Conservation (phyloP, 108 stramenopile species). For the Hondaea fermentalgiana region DNA sequence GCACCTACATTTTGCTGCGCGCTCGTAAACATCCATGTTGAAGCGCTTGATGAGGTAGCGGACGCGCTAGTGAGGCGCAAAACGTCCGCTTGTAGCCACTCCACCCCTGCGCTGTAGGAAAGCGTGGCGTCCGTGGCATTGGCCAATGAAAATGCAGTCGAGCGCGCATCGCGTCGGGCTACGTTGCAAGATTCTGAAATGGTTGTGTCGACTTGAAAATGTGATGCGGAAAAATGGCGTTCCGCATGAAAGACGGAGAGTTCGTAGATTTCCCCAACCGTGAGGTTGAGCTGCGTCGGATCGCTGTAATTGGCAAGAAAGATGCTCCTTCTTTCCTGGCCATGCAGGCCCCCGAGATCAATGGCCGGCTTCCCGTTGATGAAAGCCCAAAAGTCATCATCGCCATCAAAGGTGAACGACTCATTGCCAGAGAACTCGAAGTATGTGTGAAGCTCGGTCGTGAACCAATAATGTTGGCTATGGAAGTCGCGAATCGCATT, state of each 20-base stretch:
- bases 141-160: not conserved
- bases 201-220: not conserved
- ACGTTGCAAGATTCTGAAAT: not conserved
- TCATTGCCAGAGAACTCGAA: not conserved
- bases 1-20: not conserved
- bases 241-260: not conserved
- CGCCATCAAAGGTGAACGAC: not conserved
- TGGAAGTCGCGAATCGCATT: not conserved
- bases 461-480: not conserved
- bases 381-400: slow-evolving; percentile 5
- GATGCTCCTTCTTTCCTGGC: not conserved
- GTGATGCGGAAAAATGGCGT: not conserved
- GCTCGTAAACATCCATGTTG: not conserved
- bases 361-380: not conserved
- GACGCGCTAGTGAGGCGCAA: not conserved
- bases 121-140: not conserved
- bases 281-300: not conserved
- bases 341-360: not conserved
- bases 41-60: no score
- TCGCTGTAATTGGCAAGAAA: not conserved
- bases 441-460: not conserved
- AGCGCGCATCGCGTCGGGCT: not conserved
- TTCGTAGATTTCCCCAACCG: not conserved
- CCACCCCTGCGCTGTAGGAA: not conserved
- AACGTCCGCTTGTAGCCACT: not conserved